Evolutionary conservation across 179 eudicot genomes (phyloP).

Genomic region (Sideroxylon spinosum): DNA sequence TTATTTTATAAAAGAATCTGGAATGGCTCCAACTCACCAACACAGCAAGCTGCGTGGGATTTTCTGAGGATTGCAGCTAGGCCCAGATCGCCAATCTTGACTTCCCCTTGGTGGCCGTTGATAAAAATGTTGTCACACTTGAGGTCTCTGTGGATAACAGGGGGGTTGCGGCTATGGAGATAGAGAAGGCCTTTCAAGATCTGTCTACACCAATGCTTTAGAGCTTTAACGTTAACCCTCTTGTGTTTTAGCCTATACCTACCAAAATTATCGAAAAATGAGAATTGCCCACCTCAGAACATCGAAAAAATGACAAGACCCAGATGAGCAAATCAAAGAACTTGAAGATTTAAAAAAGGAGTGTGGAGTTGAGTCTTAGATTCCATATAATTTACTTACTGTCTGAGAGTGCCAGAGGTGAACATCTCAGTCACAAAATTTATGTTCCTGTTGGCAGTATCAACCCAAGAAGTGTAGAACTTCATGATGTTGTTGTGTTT

Average conservation of each 20-base stretch:
- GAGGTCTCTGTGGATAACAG: slow-evolving; percentile 79
- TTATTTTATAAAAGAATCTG: not conserved
- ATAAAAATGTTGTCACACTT: slow-evolving; percentile 89
- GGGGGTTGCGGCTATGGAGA: slow-evolving; percentile 63
- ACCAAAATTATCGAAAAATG: not conserved
- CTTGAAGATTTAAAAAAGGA: not conserved
- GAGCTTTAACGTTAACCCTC: slow-evolving; percentile 54
- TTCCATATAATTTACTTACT: slow-evolving; percentile 39
- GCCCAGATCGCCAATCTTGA: slow-evolving; percentile 94
- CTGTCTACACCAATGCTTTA: slow-evolving; percentile 69
- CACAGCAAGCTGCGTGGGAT: slow-evolving; percentile 69
- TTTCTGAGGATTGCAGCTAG: slow-evolving; percentile 84
- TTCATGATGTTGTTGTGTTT: slow-evolving; percentile 62
- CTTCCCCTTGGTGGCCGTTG: slow-evolving; percentile 90
- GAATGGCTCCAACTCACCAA: slow-evolving; percentile 36
- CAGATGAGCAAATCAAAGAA: not conserved
- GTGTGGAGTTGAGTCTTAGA: not conserved
- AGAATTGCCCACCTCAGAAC: not conserved
- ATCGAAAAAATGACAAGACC: not conserved
- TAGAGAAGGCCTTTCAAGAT: slow-evolving; percentile 56
- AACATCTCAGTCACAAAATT: slow-evolving; percentile 69
- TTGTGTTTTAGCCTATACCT: slow-evolving; percentile 63
- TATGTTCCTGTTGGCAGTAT: slow-evolving; percentile 50
- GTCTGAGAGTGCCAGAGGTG: slow-evolving; percentile 73
- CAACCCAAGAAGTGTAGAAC: slow-evolving; percentile 71